A percentile compares a stretch with the other conserved stretches of the same genome.
Evolutionary conservation across 2,329 filamentous ascomycete species (phyloP).

Genomic region (Podosphaera xanthii): DNA sequence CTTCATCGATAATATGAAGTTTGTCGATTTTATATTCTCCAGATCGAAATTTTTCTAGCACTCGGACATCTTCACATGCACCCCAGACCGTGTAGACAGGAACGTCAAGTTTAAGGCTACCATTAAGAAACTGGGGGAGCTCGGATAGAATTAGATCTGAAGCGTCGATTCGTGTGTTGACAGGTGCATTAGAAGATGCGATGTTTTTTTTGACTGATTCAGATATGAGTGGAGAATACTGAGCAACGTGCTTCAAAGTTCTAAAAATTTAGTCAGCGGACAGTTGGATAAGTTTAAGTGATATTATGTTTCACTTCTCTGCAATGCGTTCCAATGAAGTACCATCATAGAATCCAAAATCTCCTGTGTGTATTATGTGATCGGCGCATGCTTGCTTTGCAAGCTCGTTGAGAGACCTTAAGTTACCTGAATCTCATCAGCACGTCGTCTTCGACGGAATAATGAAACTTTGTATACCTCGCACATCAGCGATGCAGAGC

Average conservation of each 20-base stretch:
- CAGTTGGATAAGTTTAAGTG: neutral
- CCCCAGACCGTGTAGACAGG: slow-evolving; percentile 99
- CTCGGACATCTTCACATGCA: slow-evolving; percentile 92
- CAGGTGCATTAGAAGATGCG: slow-evolving; percentile 43
- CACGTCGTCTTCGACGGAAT: slow-evolving; percentile 1
- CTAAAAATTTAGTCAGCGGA: slow-evolving; percentile 23
- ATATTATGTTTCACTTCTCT: slow-evolving; percentile 50
- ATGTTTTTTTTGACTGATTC: slow-evolving; percentile 52
- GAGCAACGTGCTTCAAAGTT: slow-evolving; percentile 92
- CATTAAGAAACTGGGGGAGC: slow-evolving; percentile 68
- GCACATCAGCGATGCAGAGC: slow-evolving; percentile 48
- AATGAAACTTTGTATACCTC: slow-evolving; percentile 26
- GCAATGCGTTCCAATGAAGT: slow-evolving; percentile 90
- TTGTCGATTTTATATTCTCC: slow-evolving; percentile 96
- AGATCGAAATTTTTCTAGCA: slow-evolving; percentile 90
- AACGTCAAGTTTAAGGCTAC: slow-evolving; percentile 75
- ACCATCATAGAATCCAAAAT: slow-evolving; percentile 98
- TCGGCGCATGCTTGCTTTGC: slow-evolving; percentile 86
- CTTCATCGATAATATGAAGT: slow-evolving; percentile 95
- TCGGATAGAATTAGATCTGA: slow-evolving; percentile 80
- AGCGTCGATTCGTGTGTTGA: slow-evolving; percentile 66
- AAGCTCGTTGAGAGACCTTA: slow-evolving; percentile 86
- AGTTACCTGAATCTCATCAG: slow-evolving; percentile 43
- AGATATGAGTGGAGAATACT: slow-evolving; percentile 85
- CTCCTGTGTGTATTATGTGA: slow-evolving; percentile 95